Base-by-base conservation (phyloP, 495 filamentous ascomycete species). In the Hyaloscypha variabilis region DNA sequence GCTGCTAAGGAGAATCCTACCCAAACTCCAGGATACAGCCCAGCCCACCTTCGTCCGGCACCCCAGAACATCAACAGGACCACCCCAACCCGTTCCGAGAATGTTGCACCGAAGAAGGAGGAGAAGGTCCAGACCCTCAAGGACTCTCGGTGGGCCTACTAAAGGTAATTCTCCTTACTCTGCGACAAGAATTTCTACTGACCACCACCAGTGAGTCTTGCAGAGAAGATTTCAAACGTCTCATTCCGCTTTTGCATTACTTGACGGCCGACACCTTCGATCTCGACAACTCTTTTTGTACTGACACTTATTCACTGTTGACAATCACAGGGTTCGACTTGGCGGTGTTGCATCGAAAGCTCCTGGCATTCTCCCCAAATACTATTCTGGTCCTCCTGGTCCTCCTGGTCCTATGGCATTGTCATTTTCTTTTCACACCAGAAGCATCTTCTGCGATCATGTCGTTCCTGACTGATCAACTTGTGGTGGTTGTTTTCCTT, bases 61-160 rank as follows among this genome's bases (percentile, higher is more conserved):
- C 39, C 39, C 4, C 39, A 46, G 39, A 17, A 17, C n/a, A 8
- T 54, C 51, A 25, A 29, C 51, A 23, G 51, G 26, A 25, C 23
- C 21, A 25, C n/a, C 8, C 51, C 11, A n/a, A 10, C 11, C 17
- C 11, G 10, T 3, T 17, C 39, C 19, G 39, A 46, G 13, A 46
- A 30, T 8, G 26, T 28, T 29, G 26, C 26, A 24, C 36, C 46
- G 24, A 61, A 52, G 42, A 26, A n/a, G 31, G 60, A 62, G 26
- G 26, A 62, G 39, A 52, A 52, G 29, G 19, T 30, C 21, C 25
- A 63, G 23, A 31, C 34, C 21, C 25, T 63, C 26, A 52, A 53
- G 28, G 60, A 63, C 30, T 63, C 60, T 23, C 26, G 46, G 19
- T 63, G 60, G 60, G 60, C 60, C 39, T 23, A 46, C 26, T 58